Evolutionary conservation across 352 stramenopile genomes (phyloP).

Genomic region (Nannochloropsis limnetica): DNA sequence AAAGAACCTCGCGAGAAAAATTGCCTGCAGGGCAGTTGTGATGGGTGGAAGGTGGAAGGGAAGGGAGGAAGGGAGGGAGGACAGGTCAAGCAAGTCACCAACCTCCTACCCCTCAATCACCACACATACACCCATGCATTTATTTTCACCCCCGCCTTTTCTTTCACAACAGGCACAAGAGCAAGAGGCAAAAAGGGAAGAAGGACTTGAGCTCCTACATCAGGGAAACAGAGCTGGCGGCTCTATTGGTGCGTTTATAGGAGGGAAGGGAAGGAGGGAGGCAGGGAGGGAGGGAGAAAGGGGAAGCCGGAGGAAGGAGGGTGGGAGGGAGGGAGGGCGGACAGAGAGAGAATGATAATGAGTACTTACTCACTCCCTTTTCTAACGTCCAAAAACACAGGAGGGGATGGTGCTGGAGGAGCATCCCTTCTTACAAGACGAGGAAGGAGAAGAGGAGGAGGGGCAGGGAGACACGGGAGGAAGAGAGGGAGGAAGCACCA

Average conservation of each 20-base stretch:
- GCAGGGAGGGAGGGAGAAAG: neutral
- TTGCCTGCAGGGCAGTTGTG: neutral
- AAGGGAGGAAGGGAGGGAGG: too few relatives aligned
- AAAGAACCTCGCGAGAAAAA: neutral
- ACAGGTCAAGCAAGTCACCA: too few relatives aligned
- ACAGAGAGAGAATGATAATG: neutral
- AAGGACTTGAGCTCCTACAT: neutral
- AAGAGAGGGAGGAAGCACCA: neutral
- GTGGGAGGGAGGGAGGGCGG: neutral
- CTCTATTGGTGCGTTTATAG: neutral
- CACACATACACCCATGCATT: neutral
- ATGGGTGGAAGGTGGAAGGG: too few relatives aligned
- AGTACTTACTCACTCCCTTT: neutral
- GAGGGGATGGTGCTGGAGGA: conserved; percentile 2
- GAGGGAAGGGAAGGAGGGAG: neutral
- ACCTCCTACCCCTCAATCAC: too few relatives aligned
- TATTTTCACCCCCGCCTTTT: neutral
- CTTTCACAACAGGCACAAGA: neutral
- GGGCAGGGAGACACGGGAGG: neutral
- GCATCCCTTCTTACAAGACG: neutral
- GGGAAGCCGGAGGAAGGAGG: neutral
- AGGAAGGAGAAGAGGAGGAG: neutral
- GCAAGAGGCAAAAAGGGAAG: neutral
- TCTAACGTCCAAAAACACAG: neutral
- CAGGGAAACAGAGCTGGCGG: neutral